Conservation (phyloP, 495 filamentous ascomycete genomes). For the Astrocystis sublimbata region DNA sequence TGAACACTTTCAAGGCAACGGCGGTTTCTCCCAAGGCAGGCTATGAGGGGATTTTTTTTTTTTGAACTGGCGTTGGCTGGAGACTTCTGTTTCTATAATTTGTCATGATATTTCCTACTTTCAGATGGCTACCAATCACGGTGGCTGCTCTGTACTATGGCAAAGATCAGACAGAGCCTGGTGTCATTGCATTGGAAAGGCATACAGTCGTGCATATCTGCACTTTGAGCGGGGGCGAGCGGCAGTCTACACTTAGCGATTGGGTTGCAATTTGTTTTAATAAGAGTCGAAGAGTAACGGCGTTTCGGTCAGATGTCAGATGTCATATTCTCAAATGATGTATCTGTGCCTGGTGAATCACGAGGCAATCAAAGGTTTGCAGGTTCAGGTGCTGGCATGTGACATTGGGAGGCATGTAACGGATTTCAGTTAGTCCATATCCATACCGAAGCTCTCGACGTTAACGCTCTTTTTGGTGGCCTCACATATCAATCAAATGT, state of each 20-base stretch:
- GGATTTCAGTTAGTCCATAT: too few species aligned
- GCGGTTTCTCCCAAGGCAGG: not conserved
- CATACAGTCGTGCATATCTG: not conserved
- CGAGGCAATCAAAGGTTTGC: not conserved
- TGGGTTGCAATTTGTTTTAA: not conserved
- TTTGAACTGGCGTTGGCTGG: conserved; percentile 5
- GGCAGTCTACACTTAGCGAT: not conserved
- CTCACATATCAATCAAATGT: too few species aligned
- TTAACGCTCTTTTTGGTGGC: too few species aligned
- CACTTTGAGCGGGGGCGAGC: not conserved
- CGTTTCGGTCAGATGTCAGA: not conserved
- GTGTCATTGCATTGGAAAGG: not conserved
- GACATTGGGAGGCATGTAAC: too few species aligned
- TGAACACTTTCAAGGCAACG: too few species aligned
- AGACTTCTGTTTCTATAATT: not conserved
- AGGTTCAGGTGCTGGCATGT: too few species aligned
- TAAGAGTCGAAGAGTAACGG: not conserved
- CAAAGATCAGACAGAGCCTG: not conserved
- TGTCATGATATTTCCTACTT: conserved; percentile 8
- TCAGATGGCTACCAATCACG: not conserved
- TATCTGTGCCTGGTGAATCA: not conserved
- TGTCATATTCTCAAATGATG: not conserved
- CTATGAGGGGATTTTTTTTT: conserved; percentile 1
- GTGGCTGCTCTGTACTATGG: not conserved
- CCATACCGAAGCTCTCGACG: too few species aligned